phyloP scores from a whole-genome alignment of 225 moss, liverwort and hornwort species.

The Rhytidiadelphus loreus region DNA sequence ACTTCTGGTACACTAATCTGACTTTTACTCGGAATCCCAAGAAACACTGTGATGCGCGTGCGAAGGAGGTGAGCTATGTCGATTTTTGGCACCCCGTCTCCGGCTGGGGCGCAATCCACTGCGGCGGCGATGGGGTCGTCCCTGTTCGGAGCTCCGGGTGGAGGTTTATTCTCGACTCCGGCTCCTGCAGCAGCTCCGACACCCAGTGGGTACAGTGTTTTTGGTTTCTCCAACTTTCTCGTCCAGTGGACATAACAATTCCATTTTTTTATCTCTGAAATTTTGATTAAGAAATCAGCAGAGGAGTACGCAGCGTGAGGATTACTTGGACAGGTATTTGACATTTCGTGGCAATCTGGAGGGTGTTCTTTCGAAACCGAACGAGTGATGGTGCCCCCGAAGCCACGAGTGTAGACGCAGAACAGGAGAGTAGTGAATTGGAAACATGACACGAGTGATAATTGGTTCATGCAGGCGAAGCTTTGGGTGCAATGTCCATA shows the following conservation, averaged over 20 bases:
- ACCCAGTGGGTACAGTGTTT: conserved; percentile 7
- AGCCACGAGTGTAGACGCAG: neutral
- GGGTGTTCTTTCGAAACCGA: neutral
- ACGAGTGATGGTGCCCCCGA: neutral
- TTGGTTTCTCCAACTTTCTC: neutral
- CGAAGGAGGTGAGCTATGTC: conserved; percentile 25
- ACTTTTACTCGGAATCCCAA: neutral
- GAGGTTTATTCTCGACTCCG: conserved; percentile 29
- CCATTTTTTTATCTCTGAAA: neutral
- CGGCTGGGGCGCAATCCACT: conserved; percentile 5
- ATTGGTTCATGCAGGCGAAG: neutral
- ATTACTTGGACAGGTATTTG: neutral
- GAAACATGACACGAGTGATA: neutral
- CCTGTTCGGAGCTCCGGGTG: conserved; percentile 23
- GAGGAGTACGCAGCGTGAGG: neutral
- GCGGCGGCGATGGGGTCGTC: conserved; percentile 25
- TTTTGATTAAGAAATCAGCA: neutral
- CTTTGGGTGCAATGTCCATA: neutral
- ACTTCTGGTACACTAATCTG: neutral
- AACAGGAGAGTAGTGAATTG: neutral
- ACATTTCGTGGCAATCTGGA: neutral
- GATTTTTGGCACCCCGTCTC: conserved; percentile 23
- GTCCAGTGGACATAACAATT: neutral
- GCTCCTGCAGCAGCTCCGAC: conserved; percentile 3
- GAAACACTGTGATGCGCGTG: neutral